phyloP scores from a whole-genome alignment of 192 early-diverging fungal genomes.

The Coemansia sp. region DNA sequence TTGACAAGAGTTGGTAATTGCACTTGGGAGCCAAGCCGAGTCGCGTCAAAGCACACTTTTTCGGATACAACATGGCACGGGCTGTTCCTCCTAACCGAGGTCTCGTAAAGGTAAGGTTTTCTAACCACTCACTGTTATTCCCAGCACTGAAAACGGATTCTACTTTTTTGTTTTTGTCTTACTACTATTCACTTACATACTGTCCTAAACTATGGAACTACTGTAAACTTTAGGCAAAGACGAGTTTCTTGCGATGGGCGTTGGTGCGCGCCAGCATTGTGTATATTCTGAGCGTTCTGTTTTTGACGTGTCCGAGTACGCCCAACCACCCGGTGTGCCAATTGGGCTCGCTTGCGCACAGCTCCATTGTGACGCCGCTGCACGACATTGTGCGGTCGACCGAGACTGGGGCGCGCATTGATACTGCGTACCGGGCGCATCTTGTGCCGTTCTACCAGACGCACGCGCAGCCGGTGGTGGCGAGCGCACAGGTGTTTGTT shows the following conservation, averaged over 20 bases:
- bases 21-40: too few relatives aligned
- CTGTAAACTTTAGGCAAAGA: conserved; percentile 7
- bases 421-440: conserved; percentile 47
- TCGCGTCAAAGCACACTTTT: too few relatives aligned
- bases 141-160: background rate
- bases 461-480: conserved; percentile 32
- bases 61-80: background rate
- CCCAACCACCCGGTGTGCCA: conserved; percentile 37
- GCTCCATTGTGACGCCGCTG: conserved; percentile 23
- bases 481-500: conserved; percentile 15
- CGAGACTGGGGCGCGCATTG: conserved; percentile 44
- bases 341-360: conserved; percentile 16
- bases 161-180: background rate
- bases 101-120: conserved; percentile 16
- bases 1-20: too few relatives aligned
- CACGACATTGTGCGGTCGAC: conserved; percentile 24
- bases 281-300: conserved; percentile 32
- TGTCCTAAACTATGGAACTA: background rate
- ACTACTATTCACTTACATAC: background rate
- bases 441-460: conserved; percentile 50
- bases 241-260: conserved; percentile 20
- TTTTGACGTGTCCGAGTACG: conserved; percentile 37
- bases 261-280: conserved; percentile 23
- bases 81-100: background rate
- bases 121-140: background rate